Conservation (phyloP, 257 asterid genomes). For the Voacanga thouarsii region DNA sequence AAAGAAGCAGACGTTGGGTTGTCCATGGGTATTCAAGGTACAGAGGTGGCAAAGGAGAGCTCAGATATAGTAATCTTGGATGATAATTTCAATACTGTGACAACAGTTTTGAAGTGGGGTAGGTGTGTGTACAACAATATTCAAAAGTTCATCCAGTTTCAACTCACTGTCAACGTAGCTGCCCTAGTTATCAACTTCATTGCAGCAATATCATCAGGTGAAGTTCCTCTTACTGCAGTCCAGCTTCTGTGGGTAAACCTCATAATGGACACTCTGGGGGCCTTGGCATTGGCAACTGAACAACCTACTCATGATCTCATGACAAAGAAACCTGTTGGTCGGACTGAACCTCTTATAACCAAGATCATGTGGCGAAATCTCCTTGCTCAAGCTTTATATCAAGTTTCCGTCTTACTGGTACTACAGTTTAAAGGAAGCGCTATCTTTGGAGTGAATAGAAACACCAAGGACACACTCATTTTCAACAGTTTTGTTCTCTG, state of each 20-base stretch:
- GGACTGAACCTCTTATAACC: slow-evolving; percentile 19
- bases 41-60: slow-evolving; percentile 26
- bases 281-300: slow-evolving; percentile 21
- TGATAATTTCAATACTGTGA: slow-evolving; percentile 19
- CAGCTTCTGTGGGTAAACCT: slow-evolving; percentile 22
- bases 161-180: slow-evolving; percentile 22
- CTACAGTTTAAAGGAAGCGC: slow-evolving; percentile 16
- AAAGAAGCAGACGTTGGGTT: slow-evolving; percentile 23
- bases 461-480: slow-evolving; percentile 13
- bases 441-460: slow-evolving; percentile 15
- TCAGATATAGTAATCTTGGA: slow-evolving; percentile 22
- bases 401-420: slow-evolving; percentile 1
- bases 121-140: slow-evolving; percentile 23
- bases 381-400: slow-evolving; percentile 17
- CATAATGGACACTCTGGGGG: slow-evolving; percentile 20
- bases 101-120: slow-evolving; percentile 19
- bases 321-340: slow-evolving; percentile 16
- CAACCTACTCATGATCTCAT: slow-evolving; percentile 15
- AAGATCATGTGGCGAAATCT: slow-evolving; percentile 21
- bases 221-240: slow-evolving; percentile 19
- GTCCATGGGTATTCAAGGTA: slow-evolving; percentile 24
- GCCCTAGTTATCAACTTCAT: slow-evolving; percentile 22
- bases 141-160: slow-evolving; percentile 25
- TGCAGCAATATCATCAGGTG: slow-evolving; percentile 15
- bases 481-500: slow-evolving; percentile 22